Base-by-base conservation (phyloP, 805 yeast genomes). In the Candida orba region DNA sequence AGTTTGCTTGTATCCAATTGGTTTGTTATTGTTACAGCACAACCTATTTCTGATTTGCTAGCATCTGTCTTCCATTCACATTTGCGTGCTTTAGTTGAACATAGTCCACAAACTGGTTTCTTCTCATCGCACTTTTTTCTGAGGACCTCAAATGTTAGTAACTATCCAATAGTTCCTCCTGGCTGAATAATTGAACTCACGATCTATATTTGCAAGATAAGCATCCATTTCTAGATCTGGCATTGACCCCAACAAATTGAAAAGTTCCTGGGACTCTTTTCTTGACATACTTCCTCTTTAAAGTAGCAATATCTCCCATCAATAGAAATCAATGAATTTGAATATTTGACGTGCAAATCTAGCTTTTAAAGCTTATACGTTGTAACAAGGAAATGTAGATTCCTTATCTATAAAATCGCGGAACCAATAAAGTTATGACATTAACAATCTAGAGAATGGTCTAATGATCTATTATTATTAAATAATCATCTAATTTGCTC, bases 191-290 rank as follows among this genome's bases (percentile, higher is more conserved):
- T 18, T 25, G 8, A 25, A 40, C 42, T 40, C 34, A 40, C 42
- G 42, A 40, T 40, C 42, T 40, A 25, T 27, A 34, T 14, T 29
- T 27, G 17, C 42, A 40, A 14, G 42, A 27, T 20, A 40, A 18
- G 34, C 42, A 40, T 7, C 42, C 42, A 34, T 40, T 40, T 17
- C 42, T 37, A n/a, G 42, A 40, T 18, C 42, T 40, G 24, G 42
- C 42, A 18, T 10, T 40, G 14, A 34, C 34, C n/a, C 42, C 42
- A 24, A 40, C 42, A 27, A 40, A 40, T 13, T 40, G 32, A 27
- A 40, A 40, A 27, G 30, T 23, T 14, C 42, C 42, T n/a, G 42
- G 42, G 13, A 22, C 34, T 13, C n/a, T 33, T 20, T 33, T 40
- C 29, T 20, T 34, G 37, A 34, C 37, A 22, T 40, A 40, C 34